phyloP scores from a whole-genome alignment of 2,329 filamentous ascomycete genomes.

The Fusarium napiforme region DNA sequence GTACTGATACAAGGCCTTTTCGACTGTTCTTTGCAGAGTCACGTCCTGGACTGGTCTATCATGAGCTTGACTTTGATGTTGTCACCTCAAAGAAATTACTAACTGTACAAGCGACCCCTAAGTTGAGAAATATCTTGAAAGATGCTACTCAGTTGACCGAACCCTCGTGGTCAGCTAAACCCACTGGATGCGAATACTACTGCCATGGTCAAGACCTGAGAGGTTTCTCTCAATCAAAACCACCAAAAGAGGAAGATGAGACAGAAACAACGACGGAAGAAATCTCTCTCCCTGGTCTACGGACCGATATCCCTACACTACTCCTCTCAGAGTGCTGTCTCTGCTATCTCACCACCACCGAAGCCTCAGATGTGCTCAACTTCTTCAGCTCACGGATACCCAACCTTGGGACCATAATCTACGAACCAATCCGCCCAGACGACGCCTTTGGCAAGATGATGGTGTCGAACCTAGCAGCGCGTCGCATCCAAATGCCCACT shows the following conservation, averaged over 20 bases:
- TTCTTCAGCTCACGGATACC: constrained; percentile 69
- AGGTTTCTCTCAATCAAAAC: neutral
- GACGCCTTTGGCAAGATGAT: constrained; percentile 93
- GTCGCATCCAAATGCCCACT: constrained; percentile 87
- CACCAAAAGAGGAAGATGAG: neutral
- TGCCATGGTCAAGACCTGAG: constrained; percentile 79
- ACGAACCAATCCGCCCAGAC: constrained; percentile 86
- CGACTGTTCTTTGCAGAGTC: constrained; percentile 68
- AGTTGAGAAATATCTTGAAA: constrained; percentile 53
- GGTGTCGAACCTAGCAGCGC: constrained; percentile 85
- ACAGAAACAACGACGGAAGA: neutral
- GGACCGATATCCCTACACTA: constrained; percentile 76
- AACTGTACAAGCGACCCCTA: constrained; percentile 59
- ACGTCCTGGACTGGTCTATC: constrained; percentile 71
- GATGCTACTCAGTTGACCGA: constrained; percentile 45
- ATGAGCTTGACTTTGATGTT: constrained; percentile 89
- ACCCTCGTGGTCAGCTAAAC: constrained; percentile 57
- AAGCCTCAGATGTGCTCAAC: constrained; percentile 71
- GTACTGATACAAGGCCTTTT: constrained; percentile 91
- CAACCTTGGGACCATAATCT: constrained; percentile 73
- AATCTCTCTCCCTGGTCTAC: constrained; percentile 53
- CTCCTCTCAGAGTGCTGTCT: constrained; percentile 96
- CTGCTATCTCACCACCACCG: constrained; percentile 79
- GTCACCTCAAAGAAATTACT: constrained; percentile 76
- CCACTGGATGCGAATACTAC: constrained; percentile 58